phyloP scores from a whole-genome alignment of 306 rosid genomes.

The Casuarina equisetifolia region DNA sequence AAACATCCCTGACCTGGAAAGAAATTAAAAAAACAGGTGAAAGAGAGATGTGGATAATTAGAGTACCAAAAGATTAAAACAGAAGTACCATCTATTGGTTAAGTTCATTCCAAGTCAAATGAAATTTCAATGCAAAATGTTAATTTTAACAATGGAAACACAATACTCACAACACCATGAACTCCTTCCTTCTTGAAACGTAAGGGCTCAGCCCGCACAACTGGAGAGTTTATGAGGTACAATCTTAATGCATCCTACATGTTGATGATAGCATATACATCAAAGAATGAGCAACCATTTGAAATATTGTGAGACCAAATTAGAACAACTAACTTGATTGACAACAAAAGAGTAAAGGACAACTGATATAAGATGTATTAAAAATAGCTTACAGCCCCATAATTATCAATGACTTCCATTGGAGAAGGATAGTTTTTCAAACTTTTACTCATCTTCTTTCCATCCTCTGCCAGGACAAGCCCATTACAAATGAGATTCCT shows the following conservation, averaged over 20 bases:
- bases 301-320: constrained; percentile 14
- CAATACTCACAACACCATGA: constrained; percentile 88
- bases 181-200: constrained; percentile 98
- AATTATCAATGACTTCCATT: constrained; percentile 74
- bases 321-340: constrained; percentile 6
- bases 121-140: neutral
- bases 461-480: constrained; percentile 95
- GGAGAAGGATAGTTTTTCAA: constrained; percentile 92
- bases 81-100: neutral
- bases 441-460: constrained; percentile 97
- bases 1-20: constrained; percentile 88
- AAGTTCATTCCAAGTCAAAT: neutral
- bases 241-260: constrained; percentile 85
- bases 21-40: neutral
- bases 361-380: neutral
- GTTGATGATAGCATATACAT: constrained; percentile 13
- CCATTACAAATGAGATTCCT: constrained; percentile 96
- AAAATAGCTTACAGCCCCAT: constrained; percentile 77
- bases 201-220: constrained; percentile 92
- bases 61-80: neutral
- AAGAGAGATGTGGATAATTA: neutral
- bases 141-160: neutral
- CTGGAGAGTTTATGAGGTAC: constrained; percentile 93
- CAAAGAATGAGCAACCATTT: neutral
- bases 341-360: neutral